Percentiles rank a stretch among this genome's conserved stretches.
Evolutionary conservation across 768 basidiomycete genomes (phyloP).

Genomic region (Phylloporus arenicola): DNA sequence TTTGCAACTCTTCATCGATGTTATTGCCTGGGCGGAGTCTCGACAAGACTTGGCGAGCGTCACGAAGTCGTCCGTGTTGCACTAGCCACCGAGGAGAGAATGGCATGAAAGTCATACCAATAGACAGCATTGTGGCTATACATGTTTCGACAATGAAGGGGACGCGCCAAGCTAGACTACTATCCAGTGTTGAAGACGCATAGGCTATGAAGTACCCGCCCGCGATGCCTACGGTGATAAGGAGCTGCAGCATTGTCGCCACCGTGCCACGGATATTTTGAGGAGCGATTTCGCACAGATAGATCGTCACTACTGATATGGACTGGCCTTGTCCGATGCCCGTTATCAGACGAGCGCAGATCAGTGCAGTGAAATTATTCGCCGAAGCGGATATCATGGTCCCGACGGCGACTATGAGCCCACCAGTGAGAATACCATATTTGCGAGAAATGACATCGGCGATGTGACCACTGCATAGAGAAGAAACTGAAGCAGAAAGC

Average conservation of each 20-base stretch:
- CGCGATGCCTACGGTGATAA: constrained; percentile 41
- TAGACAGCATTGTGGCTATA: constrained; percentile 13
- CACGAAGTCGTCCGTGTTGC: constrained; percentile 24
- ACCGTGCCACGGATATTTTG: constrained; percentile 37
- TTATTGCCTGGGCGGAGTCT: constrained; percentile 8
- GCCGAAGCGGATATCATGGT: constrained; percentile 36
- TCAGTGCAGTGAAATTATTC: constrained; percentile 32
- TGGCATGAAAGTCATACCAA: constrained; percentile 22
- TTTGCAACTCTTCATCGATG: constrained; percentile 19
- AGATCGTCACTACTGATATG: constrained; percentile 38
- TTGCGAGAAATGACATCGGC: constrained; percentile 45
- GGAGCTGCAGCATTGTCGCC: constrained; percentile 38
- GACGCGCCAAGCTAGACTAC: constrained; percentile 24
- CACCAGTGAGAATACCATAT: constrained; percentile 40
- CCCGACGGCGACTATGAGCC: constrained; percentile 38
- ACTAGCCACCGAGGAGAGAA: constrained; percentile 26
- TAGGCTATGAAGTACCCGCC: constrained; percentile 29
- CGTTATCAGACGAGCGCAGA: constrained; percentile 41
- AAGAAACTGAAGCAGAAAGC: constrained; percentile 37
- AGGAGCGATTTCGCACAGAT: constrained; percentile 40
- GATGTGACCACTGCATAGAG: constrained; percentile 37
- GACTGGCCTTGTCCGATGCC: constrained; percentile 45
- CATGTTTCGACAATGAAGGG: constrained; percentile 25
- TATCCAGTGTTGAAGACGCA: constrained; percentile 18
- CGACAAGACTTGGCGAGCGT: constrained; percentile 30